Evolutionary conservation across 2,329 filamentous ascomycete genomes (phyloP), one percentile per base, ranked within the genome.

Genomic region (Botrytis medusae): DNA sequence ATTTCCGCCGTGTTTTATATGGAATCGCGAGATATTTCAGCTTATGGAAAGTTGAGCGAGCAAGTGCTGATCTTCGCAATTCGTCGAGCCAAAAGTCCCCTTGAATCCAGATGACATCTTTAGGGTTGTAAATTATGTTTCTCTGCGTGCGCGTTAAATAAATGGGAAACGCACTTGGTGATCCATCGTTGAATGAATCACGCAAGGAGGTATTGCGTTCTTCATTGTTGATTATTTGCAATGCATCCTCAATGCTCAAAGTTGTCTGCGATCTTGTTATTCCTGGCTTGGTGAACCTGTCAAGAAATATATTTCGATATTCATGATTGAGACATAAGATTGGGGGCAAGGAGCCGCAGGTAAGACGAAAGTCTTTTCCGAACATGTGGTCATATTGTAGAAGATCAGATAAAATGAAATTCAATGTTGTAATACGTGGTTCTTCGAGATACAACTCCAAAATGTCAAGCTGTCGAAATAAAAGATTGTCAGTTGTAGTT

Each of bases 41-140:
- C 0, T 12, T 18, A 18, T 57, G 7, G 10, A 69, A 69, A 8
- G 51, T 18, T 5, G 65, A 69, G n/a, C 65, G 65, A 42, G 65
- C 37, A 32, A 69, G 37, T 69, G 34, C 54, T 32, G 65, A 25
- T 9, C 65, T 51, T 7, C 65, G 65, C 20, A 59, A 0, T 22
- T 69, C 65, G 40, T 69, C 65, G n/a, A 69, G 65, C 65, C 65
- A 69, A 25, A 69, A 69, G 7, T 69, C 65, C 9, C 65, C 48
- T 57, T 69, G 65, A 3, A 69, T 69, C 65, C 65, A 69, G 12
- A 69, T 37, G n/a, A 37, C 32, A 16, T 69, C 65, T 32, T 69
- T 32, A 8, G 65, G 65, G 10, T 57, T 9, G 48, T 42, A 69
- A 32, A 69, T 32, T 4, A 69, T 57, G n/a, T 69, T 57, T 44